These are phyloP conservation scores for Botrytis squamosa DNA, from an alignment of 2,329 filamentous ascomycete species.

Conservation along the genomic window DNA sequence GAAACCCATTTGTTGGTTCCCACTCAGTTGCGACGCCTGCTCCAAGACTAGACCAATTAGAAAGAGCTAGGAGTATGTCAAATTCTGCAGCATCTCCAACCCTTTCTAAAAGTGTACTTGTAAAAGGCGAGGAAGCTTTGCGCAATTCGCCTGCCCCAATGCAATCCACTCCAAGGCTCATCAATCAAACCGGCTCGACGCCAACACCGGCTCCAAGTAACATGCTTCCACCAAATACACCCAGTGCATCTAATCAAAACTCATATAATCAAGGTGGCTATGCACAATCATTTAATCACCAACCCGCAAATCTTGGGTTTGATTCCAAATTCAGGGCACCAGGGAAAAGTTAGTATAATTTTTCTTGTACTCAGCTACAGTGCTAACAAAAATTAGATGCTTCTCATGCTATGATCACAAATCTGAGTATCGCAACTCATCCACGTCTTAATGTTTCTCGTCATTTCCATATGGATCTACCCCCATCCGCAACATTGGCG, in stretches of 20 bases:
- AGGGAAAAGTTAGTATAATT: slow-evolving; percentile 47
- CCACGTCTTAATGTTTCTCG: slow-evolving; percentile 61
- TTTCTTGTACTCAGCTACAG: slow-evolving; percentile 11
- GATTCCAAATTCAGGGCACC: slow-evolving; percentile 45
- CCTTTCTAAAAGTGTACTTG: slow-evolving; percentile 36
- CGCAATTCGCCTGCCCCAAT: slow-evolving; percentile 35
- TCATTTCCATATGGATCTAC: slow-evolving; percentile 62
- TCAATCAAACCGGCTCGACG: slow-evolving; percentile 42
- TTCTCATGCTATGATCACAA: slow-evolving; percentile 64
- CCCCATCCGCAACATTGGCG: slow-evolving; percentile 62
- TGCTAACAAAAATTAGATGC: slow-evolving; percentile 45
- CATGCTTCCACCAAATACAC: slow-evolving; percentile 38
- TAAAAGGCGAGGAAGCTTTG: slow-evolving; percentile 42
- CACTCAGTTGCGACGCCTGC: slow-evolving; percentile 29
- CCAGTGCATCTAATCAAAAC: slow-evolving; percentile 30
- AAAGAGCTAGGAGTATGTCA: slow-evolving; percentile 37
- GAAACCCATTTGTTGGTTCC: slow-evolving; percentile 36
- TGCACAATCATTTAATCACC: slow-evolving; percentile 37
- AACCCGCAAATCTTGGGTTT: slow-evolving; percentile 40
- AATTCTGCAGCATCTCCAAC: slow-evolving; percentile 38
- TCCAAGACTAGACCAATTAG: slow-evolving; percentile 35
- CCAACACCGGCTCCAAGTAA: slow-evolving; percentile 29
- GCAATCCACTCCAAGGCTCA: slow-evolving; percentile 38
- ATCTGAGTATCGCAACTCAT: slow-evolving; percentile 66
- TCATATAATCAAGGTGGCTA: slow-evolving; percentile 32